Base-by-base conservation (phyloP, 768 basidiomycete species). In the Mycena galopus region DNA sequence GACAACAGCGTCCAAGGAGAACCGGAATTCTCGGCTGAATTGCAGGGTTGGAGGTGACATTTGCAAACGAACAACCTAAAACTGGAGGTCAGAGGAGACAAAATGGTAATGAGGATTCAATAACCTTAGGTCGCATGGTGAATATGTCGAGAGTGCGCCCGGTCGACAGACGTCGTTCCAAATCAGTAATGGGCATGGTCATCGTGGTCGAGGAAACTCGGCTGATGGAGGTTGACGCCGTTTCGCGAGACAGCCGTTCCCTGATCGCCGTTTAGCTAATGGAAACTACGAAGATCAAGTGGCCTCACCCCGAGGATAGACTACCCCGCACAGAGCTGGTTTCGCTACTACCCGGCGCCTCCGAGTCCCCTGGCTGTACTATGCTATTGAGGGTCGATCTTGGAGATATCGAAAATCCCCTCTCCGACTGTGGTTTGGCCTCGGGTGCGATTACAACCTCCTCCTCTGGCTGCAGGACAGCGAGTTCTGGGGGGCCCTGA, bases 71-170 rank as follows among this genome's bases (percentile, higher is more conserved):
- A 97, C 95, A 82, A 90, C 89, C 97, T 98, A 68, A 67, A 35
- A 19, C 8, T 27, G 33, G 14, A 75, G 42, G 30, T 44, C n/a
- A 55, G 62, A 35, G 2, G 47, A 8, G 50, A 73, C 39, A 21
- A 69, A 35, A 25, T 60, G 16, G 17, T 0, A 16, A 27, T 9
- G 62, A 42, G 17, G 6, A 67, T 55, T 11, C 73, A 21, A 71
- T 72, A 73, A 96, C 97, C 90, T 96, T 96, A 1, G 93, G 93
- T 73, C 90, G 88, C 96, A 99, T 97, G 1, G 95, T 95, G 81
- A 99, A 99, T 55, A 99, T 92, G 80, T 99, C 98, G 32, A 98
- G 83, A 10, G 95, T 95, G 23, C 89, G 86, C 33, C 93, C 89
- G 1, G 95, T 92, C 32, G 91, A 88, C 37, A 99, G 86, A 30